Base-by-base conservation (phyloP, 2,329 filamentous ascomycete species). In the Apiospora sp. region DNA sequence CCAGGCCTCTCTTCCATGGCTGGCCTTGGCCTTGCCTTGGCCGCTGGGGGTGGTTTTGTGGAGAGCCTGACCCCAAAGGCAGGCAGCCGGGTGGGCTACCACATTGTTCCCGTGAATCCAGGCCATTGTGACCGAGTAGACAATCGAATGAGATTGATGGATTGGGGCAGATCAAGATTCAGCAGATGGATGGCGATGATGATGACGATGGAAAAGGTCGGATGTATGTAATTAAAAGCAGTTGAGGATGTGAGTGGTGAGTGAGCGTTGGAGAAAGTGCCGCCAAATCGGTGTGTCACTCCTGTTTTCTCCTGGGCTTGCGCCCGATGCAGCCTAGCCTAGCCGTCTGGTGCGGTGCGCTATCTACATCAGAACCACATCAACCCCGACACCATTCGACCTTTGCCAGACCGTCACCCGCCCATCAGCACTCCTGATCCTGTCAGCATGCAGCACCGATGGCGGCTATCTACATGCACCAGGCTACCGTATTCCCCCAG, bases 1-100 rank as follows among this genome's bases (percentile, higher is more conserved):
- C 51, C 51, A 58, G 16, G 27, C 51, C 51, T 58, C 6, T 30
- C 16, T 19, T 58, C 8, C 14, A 58, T 58, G 51, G 51, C 37
- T 41, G 27, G 27, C 37, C 37, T 10, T 41, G 37, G 16, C 44
- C 4, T 58, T 58, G 51, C 51, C 24, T 58, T 61, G 54, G 54
- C 54, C 34, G 54, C 54, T 34, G 19, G 54, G 54, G 27, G 51
- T 51, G 46, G 19, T 61, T 61, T 22, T 22, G 54, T 61, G 54
- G 54, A 8, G 54, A 61, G 12, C 16, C 54, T 0, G 27, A 19
- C 27, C 51, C 27, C 16, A 24, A 43, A 43, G 8, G 41, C 41
- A 43, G 16, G 43, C 37, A 41, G 37, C 37, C 10, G 43, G 43
- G 16, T 44, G 43, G 43, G 43, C 43, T 22, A 49, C 19, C 46